Percentiles rank a stretch among this genome's conserved stretches.
Conservation (phyloP, 495 filamentous ascomycete genomes). For the Umbilicaria muhlenbergii region DNA sequence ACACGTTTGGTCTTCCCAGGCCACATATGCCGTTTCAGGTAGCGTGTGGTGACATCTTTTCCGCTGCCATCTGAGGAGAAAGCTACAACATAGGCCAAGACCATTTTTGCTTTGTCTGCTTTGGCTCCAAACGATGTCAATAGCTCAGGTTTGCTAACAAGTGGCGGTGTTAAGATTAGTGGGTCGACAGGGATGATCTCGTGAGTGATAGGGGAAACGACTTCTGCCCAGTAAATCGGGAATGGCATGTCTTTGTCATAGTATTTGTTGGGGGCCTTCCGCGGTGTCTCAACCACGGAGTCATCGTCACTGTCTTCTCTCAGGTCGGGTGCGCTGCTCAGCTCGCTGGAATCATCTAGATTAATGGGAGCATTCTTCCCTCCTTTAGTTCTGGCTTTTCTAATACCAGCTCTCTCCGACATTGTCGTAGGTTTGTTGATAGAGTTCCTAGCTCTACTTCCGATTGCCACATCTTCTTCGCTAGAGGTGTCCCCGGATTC, state of each 20-base stretch:
- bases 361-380: constrained; percentile 17
- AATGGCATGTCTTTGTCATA: constrained; percentile 60
- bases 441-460: not conserved
- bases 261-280: constrained; percentile 18
- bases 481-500: not conserved
- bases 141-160: constrained; percentile 52
- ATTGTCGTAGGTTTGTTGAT: constrained; percentile 9
- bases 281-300: constrained; percentile 24
- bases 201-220: constrained; percentile 62
- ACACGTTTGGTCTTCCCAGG: constrained; percentile 86
- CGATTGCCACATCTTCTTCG: not conserved
- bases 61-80: constrained; percentile 75
- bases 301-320: constrained; percentile 15
- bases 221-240: constrained; percentile 90
- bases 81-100: constrained; percentile 82
- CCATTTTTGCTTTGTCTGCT: constrained; percentile 73
- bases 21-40: constrained; percentile 68
- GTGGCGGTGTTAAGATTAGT: constrained; percentile 46
- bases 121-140: constrained; percentile 61
- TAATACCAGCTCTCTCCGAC: constrained; percentile 3
- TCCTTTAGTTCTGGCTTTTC: constrained; percentile 14
- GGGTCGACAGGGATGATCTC: constrained; percentile 67
- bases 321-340: not conserved
- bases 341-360: constrained; percentile 15
- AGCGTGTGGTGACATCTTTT: constrained; percentile 89